These are phyloP conservation scores for Ceriops zippeliana DNA, from an alignment of 345 rosid species.

Conservation along the genomic window DNA sequence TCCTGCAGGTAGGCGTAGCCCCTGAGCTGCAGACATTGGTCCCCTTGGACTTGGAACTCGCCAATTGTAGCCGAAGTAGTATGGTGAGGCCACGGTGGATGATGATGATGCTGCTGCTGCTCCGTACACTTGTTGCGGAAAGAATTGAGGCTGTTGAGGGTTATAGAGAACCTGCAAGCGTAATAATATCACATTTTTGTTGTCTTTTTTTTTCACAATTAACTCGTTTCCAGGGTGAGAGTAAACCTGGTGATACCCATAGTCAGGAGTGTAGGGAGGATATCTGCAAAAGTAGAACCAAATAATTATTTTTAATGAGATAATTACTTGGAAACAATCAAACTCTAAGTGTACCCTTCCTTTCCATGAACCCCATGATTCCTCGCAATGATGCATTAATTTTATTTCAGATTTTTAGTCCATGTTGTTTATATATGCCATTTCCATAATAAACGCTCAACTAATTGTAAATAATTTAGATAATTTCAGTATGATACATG, in stretches of 20 bases:
- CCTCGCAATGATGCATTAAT: too few relatives aligned
- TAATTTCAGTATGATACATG: too few relatives aligned
- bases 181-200: neutral
- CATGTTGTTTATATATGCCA: too few relatives aligned
- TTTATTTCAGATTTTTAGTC: too few relatives aligned
- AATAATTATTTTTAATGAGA: constrained; percentile 11
- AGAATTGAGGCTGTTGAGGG: constrained; percentile 63
- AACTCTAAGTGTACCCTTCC: too few relatives aligned
- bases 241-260: constrained; percentile 75
- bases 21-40: constrained; percentile 36
- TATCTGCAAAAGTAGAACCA: constrained; percentile 49
- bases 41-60: constrained; percentile 48
- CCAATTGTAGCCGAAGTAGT: constrained; percentile 63
- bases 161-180: constrained; percentile 55
- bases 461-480: too few relatives aligned
- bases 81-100: constrained; percentile 39
- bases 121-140: constrained; percentile 65
- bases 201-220: too few relatives aligned
- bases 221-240: constrained; percentile 8
- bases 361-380: too few relatives aligned
- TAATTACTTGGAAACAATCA: neutral
- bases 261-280: constrained; percentile 61
- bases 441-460: too few relatives aligned
- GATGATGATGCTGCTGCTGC: constrained; percentile 31
- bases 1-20: constrained; percentile 33